Evolutionary conservation across 2,329 filamentous ascomycete species (phyloP).

Genomic region (Phialophora macrospora): DNA sequence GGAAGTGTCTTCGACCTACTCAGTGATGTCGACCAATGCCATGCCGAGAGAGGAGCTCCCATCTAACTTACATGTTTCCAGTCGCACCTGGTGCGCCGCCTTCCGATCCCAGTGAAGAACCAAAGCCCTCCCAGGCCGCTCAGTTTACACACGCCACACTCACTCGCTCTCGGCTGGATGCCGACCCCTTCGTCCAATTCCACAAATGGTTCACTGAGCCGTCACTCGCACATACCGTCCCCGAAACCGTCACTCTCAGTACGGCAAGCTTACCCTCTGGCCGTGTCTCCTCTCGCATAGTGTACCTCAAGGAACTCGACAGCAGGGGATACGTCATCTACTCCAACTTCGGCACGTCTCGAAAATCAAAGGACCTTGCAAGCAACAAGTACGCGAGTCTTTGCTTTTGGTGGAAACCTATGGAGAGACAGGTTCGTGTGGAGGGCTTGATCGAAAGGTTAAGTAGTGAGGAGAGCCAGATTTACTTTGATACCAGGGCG

Average conservation of each 20-base stretch:
- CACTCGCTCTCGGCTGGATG: constrained; percentile 62
- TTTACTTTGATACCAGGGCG: constrained; percentile 69
- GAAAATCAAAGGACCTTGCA: constrained; percentile 68
- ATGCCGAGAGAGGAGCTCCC: background rate
- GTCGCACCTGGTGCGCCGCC: constrained; percentile 13
- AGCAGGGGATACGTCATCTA: constrained; percentile 84
- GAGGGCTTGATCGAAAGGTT: constrained; percentile 77
- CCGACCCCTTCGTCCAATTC: constrained; percentile 80
- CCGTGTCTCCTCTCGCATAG: constrained; percentile 79
- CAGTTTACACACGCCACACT: constrained; percentile 76
- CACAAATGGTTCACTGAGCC: constrained; percentile 85
- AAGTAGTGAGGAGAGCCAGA: constrained; percentile 70
- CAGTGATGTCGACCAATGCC: background rate
- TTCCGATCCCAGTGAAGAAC: constrained; percentile 8
- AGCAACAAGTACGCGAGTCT: constrained; percentile 78
- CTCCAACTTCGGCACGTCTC: constrained; percentile 83
- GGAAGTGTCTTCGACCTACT: background rate
- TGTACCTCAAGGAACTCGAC: constrained; percentile 97
- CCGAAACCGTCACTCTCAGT: constrained; percentile 85
- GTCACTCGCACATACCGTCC: constrained; percentile 68
- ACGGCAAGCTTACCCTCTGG: constrained; percentile 84
- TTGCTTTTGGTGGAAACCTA: constrained; percentile 85
- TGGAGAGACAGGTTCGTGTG: constrained; percentile 89
- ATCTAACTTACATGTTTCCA: constrained; percentile 7
- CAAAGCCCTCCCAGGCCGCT: constrained; percentile 55